A percentile compares a stretch with the other conserved stretches of the same genome.
phyloP scores from a whole-genome alignment of 2,329 filamentous ascomycete species.

The Hypoxylon sp. region DNA sequence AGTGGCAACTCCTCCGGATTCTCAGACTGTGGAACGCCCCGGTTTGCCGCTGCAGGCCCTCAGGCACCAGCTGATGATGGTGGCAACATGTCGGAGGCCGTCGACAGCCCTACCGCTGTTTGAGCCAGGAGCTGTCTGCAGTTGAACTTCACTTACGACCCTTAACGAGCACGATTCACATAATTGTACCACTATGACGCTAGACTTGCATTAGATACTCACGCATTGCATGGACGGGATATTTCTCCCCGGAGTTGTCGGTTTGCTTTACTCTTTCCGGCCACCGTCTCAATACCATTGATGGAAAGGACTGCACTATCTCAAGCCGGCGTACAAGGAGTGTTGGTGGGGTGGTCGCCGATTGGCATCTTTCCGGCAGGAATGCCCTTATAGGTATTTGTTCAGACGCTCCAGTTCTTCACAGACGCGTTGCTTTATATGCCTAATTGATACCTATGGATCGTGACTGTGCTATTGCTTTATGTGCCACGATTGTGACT shows the following conservation, averaged over 20 bases:
- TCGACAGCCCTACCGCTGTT: slow-evolving; percentile 14
- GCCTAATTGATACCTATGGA: slow-evolving; percentile 15
- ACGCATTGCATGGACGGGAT: slow-evolving; percentile 34
- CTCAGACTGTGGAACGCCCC: slow-evolving; percentile 45
- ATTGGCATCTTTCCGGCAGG: slow-evolving; percentile 1
- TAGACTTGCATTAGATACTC: slow-evolving; percentile 36
- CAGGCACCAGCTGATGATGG: slow-evolving; percentile 35
- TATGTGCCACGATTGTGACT: neutral
- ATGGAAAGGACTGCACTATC: slow-evolving; percentile 7
- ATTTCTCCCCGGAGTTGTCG: slow-evolving; percentile 27
- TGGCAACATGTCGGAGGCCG: slow-evolving; percentile 21
- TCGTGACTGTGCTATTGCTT: neutral
- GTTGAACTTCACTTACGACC: slow-evolving; percentile 15
- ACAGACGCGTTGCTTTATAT: slow-evolving; percentile 14
- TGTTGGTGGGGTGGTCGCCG: neutral
- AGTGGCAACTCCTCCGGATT: slow-evolving; percentile 44
- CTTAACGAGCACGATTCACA: slow-evolving; percentile 21
- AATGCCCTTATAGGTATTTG: slow-evolving; percentile 24
- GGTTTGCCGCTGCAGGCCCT: slow-evolving; percentile 41
- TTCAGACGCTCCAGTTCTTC: slow-evolving; percentile 5
- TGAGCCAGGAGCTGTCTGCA: slow-evolving; percentile 5
- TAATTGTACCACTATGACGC: slow-evolving; percentile 30
- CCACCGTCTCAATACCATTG: slow-evolving; percentile 5
- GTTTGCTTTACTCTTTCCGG: slow-evolving; percentile 16
- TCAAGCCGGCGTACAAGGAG: neutral